Conservation (phyloP, 2,329 filamentous ascomycete genomes). For the Aureobasidium mangrovei region DNA sequence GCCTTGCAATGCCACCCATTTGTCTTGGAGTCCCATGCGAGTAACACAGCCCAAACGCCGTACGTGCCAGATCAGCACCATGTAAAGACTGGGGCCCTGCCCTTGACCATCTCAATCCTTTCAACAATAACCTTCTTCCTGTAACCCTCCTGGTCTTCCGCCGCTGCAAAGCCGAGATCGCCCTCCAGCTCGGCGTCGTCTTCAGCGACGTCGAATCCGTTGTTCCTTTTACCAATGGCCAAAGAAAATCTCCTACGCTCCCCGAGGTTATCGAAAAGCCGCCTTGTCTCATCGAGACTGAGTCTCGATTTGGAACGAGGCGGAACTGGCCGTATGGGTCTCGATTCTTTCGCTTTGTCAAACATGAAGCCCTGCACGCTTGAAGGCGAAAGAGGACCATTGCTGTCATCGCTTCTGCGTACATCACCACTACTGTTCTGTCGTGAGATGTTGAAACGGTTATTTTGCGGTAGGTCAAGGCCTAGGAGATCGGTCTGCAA, state of each 20-base stretch:
- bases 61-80: constrained; percentile 61
- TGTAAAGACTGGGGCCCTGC: constrained; percentile 88
- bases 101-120: constrained; percentile 89
- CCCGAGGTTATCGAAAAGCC: constrained; percentile 21
- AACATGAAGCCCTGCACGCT: constrained; percentile 26
- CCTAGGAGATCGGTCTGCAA: constrained; percentile 59
- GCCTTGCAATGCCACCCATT: constrained; percentile 2
- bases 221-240: constrained; percentile 23
- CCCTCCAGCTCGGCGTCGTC: constrained; percentile 63
- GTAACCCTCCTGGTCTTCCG: constrained; percentile 86
- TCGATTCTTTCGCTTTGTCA: constrained; percentile 16
- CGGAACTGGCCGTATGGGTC: constrained; percentile 17
- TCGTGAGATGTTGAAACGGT: constrained; percentile 41
- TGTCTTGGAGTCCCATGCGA: neutral
- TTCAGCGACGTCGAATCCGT: constrained; percentile 36
- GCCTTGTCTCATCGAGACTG: constrained; percentile 34
- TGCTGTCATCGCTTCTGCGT: constrained; percentile 16
- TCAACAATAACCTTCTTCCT: constrained; percentile 94
- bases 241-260: constrained; percentile 19
- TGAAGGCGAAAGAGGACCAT: constrained; percentile 26
- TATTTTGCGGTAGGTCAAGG: constrained; percentile 24
- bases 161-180: constrained; percentile 88
- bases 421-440: constrained; percentile 37
- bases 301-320: constrained; percentile 28
- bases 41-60: neutral